Percentiles rank a stretch among this genome's conserved stretches.
These are phyloP conservation scores for Sporothrix humicola DNA, from an alignment of 2,329 filamentous ascomycete genomes.

Conservation along the genomic window DNA sequence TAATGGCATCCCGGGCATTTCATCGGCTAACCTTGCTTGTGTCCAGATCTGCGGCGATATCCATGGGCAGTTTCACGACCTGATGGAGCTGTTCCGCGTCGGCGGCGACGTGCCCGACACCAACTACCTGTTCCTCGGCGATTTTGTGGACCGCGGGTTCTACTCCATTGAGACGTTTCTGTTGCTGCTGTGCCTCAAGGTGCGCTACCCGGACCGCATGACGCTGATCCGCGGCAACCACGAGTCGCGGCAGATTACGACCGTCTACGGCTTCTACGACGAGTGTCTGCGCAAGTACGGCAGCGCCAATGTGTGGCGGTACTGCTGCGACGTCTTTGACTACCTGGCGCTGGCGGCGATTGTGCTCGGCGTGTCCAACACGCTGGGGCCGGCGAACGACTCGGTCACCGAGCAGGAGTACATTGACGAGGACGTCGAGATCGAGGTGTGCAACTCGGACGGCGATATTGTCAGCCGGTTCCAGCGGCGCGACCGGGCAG, in stretches of 20 bases:
- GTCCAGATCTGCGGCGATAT: conserved; percentile 90
- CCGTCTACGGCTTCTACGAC: conserved; percentile 97
- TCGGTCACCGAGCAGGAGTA: conserved; percentile 54
- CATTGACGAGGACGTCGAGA: conserved; percentile 78
- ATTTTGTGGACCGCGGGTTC: conserved; percentile 97
- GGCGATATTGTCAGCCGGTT: conserved; percentile 79
- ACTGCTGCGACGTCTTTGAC: conserved; percentile 98
- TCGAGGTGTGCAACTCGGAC: conserved; percentile 87
- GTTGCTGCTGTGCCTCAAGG: conserved; percentile 92
- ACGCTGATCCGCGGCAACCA: conserved; percentile 95
- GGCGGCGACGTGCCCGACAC: conserved; percentile 94
- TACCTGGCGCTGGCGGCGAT: conserved; percentile 91
- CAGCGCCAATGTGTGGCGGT: conserved; percentile 94
- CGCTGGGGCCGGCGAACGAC: conserved; percentile 57
- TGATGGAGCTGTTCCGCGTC: conserved; percentile 96
- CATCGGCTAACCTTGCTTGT: not conserved
- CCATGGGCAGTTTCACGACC: conserved; percentile 93
- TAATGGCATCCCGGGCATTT: too few species aligned
- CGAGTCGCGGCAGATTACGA: conserved; percentile 95
- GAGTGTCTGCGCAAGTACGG: conserved; percentile 96
- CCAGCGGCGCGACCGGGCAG: conserved; percentile 52
- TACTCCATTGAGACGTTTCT: conserved; percentile 98
- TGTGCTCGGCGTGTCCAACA: conserved; percentile 82
- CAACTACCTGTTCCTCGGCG: conserved; percentile 84
- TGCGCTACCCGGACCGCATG: conserved; percentile 95